Base-by-base conservation (phyloP, 148 eudicot species). In the Tetragonia tetragonoides region DNA sequence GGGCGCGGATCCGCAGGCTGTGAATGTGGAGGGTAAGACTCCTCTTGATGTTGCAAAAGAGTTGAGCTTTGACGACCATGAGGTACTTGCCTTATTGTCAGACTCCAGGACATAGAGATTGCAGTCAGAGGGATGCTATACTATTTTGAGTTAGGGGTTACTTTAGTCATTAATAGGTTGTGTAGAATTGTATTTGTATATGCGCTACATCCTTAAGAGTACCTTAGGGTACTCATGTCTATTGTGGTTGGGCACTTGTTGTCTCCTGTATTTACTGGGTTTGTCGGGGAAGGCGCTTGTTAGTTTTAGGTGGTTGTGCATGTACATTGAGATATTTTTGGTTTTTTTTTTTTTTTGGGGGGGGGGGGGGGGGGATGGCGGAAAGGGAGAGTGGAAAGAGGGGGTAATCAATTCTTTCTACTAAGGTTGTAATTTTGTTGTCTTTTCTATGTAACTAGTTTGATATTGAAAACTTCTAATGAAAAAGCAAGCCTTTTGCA, bases 1-100 rank as follows among this genome's bases (percentile, higher is more conserved):
- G 89, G 96, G 98, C 62, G 97, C 97, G 72, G 89, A 90, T 82
- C 88, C 88, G 66, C 88, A 68, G 64, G 91, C 90, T 75, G 75
- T 85, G 61, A 80, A 88, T 56, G 84, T 79, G 10, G 94, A 87
- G 84, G 91, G 91, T 80, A 89, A 86, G 85, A 85, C 85, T 57
- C 84, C 94, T 11, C 78, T 87, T 57, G 89, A 95, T 74, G 83
- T 92, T 80, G 97, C 94, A 5, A 75, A 85, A 77, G 94, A 87
- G 53, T 81, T 86, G 16, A 90, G 87, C 79, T 84, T 92, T 79
- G 91, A 85, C 3, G 97, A 95, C 78, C 79, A 75, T 79, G 93
- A 95, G 75, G 90, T 92, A 72, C 87, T 92, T 79, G 83, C 88
- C 66, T 54, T 87, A 44, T 81, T 95, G 68, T 86, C 92, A 14